Conservation (phyloP, 1,284 basidiomycete genomes). For the Naganishia sp. region DNA sequence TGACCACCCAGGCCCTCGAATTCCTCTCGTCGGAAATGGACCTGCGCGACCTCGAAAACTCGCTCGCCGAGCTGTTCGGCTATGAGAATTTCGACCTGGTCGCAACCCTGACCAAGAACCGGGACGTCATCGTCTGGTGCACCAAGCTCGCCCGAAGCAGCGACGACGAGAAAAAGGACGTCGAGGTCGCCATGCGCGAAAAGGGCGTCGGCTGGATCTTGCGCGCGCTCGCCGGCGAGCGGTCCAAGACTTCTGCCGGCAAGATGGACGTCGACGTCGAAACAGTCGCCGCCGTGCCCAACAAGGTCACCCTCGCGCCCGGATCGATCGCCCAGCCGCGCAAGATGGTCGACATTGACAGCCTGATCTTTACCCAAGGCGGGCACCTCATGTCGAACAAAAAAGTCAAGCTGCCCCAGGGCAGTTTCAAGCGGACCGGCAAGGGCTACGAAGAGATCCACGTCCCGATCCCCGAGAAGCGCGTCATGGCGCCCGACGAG, state of each 20-base stretch:
- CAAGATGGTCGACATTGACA: conserved; percentile 82
- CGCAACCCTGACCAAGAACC: conserved; percentile 88
- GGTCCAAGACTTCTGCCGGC: conserved; percentile 43
- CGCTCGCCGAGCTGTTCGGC: conserved; percentile 95
- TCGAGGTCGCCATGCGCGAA: conserved; percentile 98
- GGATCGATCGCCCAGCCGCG: conserved; percentile 86
- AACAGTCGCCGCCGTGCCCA: conserved; percentile 63
- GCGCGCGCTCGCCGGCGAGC: conserved; percentile 77
- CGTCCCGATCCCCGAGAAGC: conserved; percentile 88
- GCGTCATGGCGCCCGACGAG: conserved; percentile 62
- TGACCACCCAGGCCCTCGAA: conserved; percentile 80
- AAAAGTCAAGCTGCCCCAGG: conserved; percentile 95
- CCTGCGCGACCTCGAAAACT: conserved; percentile 93
- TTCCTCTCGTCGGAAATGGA: conserved; percentile 87
- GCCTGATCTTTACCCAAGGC: conserved; percentile 93
- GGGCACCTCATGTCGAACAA: conserved; percentile 98
- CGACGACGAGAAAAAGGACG: conserved; percentile 85
- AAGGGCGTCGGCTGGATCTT: conserved; percentile 95
- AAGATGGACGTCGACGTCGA: conserved; percentile 54
- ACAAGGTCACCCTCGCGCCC: conserved; percentile 83
- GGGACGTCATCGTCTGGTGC: conserved; percentile 96
- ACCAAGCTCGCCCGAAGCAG: conserved; percentile 90
- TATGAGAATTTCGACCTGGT: conserved; percentile 89
- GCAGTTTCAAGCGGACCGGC: conserved; percentile 93
- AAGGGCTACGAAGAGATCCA: conserved; percentile 99